Evolutionary conservation across 2,329 filamentous ascomycete species (phyloP).

Genomic region (Alternaria gansuensis): DNA sequence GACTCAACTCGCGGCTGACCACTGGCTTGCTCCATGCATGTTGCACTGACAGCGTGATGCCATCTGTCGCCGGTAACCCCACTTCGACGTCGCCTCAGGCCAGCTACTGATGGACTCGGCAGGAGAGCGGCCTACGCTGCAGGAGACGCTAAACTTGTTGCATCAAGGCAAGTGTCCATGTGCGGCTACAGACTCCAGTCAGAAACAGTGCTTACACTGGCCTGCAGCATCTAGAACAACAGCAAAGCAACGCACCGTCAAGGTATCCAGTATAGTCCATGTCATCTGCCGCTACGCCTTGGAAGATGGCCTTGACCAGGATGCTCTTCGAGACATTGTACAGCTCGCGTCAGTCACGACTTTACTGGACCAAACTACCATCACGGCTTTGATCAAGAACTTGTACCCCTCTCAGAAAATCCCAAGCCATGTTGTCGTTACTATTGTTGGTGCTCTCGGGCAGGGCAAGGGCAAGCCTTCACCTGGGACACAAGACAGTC

Average conservation of each 20-base stretch:
- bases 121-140: slow-evolving; percentile 44
- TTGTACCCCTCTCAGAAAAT: slow-evolving; percentile 77
- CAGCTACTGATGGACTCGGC: slow-evolving; percentile 38
- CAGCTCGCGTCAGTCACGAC: slow-evolving; percentile 72
- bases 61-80: slow-evolving; percentile 42
- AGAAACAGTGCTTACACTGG: slow-evolving; percentile 34
- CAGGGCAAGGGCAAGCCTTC: slow-evolving; percentile 79
- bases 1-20: slow-evolving; percentile 34
- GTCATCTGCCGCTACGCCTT: slow-evolving; percentile 70
- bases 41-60: slow-evolving; percentile 40
- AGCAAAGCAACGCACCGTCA: slow-evolving; percentile 70
- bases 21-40: slow-evolving; percentile 36
- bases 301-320: slow-evolving; percentile 70
- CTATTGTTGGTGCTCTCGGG: slow-evolving; percentile 76
- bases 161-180: slow-evolving; percentile 44
- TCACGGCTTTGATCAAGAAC: slow-evolving; percentile 73
- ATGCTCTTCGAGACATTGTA: slow-evolving; percentile 69
- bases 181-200: slow-evolving; percentile 25
- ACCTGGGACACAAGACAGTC: slow-evolving; percentile 71
- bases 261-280: slow-evolving; percentile 71
- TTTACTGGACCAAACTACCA: slow-evolving; percentile 78
- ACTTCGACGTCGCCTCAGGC: slow-evolving; percentile 10
- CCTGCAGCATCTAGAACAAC: slow-evolving; percentile 56
- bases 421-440: slow-evolving; percentile 67
- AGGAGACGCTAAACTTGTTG: slow-evolving; percentile 50